phyloP scores from a whole-genome alignment of 2,329 filamentous ascomycete species.

The Venturia effusa region DNA sequence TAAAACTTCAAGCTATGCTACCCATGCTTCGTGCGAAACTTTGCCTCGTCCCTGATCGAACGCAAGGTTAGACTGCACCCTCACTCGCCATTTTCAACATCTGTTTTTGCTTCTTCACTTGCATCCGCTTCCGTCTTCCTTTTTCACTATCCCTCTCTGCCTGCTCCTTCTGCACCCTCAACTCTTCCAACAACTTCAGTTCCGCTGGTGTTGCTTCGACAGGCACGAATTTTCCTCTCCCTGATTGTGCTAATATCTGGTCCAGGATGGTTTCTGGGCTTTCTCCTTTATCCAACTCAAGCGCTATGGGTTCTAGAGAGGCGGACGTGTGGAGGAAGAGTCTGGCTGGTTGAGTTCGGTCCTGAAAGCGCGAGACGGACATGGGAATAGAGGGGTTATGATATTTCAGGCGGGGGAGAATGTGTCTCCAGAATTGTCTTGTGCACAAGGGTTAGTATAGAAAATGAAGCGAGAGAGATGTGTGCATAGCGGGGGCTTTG shows the following conservation, averaged over 20 bases:
- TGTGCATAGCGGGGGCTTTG: constrained; percentile 21
- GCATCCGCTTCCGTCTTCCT: constrained; percentile 41
- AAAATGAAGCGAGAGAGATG: constrained; percentile 17
- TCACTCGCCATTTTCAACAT: constrained; percentile 44
- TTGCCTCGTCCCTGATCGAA: not conserved
- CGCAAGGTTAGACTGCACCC: not conserved
- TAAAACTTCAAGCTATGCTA: not conserved
- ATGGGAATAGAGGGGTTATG: constrained; percentile 83
- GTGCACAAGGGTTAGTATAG: not conserved
- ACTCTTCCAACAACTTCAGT: constrained; percentile 42
- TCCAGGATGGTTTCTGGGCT: constrained; percentile 28
- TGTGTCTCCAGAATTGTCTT: constrained; percentile 81
- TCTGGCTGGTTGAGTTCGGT: constrained; percentile 45
- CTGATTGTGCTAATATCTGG: constrained; percentile 54
- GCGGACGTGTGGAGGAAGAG: constrained; percentile 48
- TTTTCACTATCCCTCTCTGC: constrained; percentile 45
- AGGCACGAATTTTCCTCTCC: constrained; percentile 48
- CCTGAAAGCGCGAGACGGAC: constrained; percentile 59
- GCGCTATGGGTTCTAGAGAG: constrained; percentile 18
- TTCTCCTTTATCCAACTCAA: constrained; percentile 43
- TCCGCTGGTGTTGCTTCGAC: constrained; percentile 52
- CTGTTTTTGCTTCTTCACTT: constrained; percentile 51
- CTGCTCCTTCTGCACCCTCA: constrained; percentile 44
- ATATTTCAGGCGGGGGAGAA: constrained; percentile 81
- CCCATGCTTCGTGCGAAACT: not conserved